Percentiles rank a stretch among this genome's conserved stretches.
Evolutionary conservation across 352 stramenopile species (phyloP).

Genomic region (Thraustochytrium sp.): DNA sequence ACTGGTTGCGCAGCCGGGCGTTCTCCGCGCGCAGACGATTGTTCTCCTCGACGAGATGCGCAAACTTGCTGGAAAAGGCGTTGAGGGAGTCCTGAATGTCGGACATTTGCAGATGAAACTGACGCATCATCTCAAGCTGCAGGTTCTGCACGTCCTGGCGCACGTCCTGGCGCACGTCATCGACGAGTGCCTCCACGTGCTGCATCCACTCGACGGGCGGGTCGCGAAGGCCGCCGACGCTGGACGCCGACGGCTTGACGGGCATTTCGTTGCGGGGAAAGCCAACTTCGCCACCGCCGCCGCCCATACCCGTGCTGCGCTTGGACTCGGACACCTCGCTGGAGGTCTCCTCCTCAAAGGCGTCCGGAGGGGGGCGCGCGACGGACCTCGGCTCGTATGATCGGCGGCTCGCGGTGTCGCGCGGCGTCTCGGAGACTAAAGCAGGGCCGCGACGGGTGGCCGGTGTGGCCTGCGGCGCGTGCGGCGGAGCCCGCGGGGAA

Average conservation of each 20-base stretch:
- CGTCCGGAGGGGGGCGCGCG: no score
- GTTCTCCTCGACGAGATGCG: constrained; percentile 24
- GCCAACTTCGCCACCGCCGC: no score
- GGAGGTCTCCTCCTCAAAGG: no score
- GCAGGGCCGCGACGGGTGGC: no score
- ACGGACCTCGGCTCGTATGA: no score
- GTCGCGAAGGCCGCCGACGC: no score
- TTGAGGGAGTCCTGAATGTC: constrained; percentile 1
- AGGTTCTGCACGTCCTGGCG: constrained; percentile 20
- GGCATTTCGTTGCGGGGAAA: no score
- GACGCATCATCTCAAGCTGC: constrained; percentile 40
- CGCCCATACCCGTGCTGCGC: background rate
- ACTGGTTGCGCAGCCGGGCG: constrained; percentile 9
- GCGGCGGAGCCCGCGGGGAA: no score
- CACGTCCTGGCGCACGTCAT: background rate
- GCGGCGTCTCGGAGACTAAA: no score
- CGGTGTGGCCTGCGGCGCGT: no score
- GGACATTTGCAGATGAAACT: constrained; percentile 34
- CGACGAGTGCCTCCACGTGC: background rate
- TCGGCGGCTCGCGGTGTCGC: no score
- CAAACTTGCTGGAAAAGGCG: constrained; percentile 18
- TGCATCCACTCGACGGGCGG: background rate
- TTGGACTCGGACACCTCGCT: background rate
- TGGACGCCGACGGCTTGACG: no score
- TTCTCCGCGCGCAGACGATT: constrained; percentile 31